A percentile compares a stretch with the other conserved stretches of the same genome.
phyloP scores from a whole-genome alignment of 225 moss, liverwort and hornwort genomes.

The Lunularia cruciata region DNA sequence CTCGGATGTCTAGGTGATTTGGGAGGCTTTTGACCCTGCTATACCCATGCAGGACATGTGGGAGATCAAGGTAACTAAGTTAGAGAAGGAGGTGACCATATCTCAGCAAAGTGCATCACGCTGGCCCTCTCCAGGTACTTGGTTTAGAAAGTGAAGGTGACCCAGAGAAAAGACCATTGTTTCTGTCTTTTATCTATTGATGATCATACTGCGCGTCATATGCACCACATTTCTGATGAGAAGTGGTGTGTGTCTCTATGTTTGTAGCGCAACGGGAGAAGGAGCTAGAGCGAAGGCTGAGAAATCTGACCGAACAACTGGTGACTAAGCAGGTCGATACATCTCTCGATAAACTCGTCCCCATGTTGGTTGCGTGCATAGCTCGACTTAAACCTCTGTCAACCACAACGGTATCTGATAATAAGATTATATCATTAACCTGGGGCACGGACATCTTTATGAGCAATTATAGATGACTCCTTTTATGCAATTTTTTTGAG shows the following conservation, averaged over 20 bases:
- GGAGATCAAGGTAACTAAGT: slow-evolving; percentile 60
- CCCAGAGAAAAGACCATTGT: too few relatives aligned
- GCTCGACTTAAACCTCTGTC: neutral
- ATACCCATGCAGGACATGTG: slow-evolving; percentile 50
- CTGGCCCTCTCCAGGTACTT: slow-evolving; percentile 74
- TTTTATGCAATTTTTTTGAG: neutral
- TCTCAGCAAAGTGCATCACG: slow-evolving; percentile 72
- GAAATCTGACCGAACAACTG: slow-evolving; percentile 75
- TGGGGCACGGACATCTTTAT: too few relatives aligned
- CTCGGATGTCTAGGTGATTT: neutral
- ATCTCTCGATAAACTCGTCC: too few relatives aligned
- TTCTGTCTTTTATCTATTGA: too few relatives aligned
- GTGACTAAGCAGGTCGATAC: slow-evolving; percentile 68
- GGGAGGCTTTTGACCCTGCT: neutral
- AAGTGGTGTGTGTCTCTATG: neutral
- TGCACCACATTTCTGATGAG: too few relatives aligned
- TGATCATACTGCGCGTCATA: too few relatives aligned
- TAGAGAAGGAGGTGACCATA: slow-evolving; percentile 66
- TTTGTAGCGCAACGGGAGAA: slow-evolving; percentile 82
- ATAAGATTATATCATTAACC: too few relatives aligned
- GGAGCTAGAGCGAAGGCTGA: slow-evolving; percentile 76
- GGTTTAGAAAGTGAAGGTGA: too few relatives aligned
- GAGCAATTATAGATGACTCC: too few relatives aligned
- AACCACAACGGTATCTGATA: too few relatives aligned
- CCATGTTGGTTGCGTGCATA: too few relatives aligned